phyloP scores from a whole-genome alignment of 2,329 filamentous ascomycete genomes.

The Lachnellula hyalina region DNA sequence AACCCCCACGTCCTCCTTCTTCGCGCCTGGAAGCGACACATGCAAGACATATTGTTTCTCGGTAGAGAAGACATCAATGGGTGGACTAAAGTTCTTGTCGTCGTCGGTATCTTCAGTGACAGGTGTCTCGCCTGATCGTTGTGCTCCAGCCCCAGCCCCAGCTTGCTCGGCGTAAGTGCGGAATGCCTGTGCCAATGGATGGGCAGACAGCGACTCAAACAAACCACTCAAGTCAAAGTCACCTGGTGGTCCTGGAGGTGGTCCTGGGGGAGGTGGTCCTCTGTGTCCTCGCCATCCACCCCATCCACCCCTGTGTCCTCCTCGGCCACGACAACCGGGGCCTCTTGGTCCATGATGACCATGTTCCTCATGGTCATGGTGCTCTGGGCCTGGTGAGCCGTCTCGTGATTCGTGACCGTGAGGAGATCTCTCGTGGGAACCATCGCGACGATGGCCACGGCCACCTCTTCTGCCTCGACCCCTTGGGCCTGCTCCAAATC shows the following conservation, averaged over 20 bases:
- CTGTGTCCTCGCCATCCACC: slow-evolving; percentile 13
- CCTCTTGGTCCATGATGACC: slow-evolving; percentile 2
- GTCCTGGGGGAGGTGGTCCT: slow-evolving; percentile 20
- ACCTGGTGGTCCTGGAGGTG: slow-evolving; percentile 15
- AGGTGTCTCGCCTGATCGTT: slow-evolving; percentile 20
- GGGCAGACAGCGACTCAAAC: slow-evolving; percentile 20
- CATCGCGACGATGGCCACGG: slow-evolving; percentile 15
- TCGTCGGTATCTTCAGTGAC: slow-evolving; percentile 23
- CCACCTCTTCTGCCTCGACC: slow-evolving; percentile 16
- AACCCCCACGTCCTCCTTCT: slow-evolving; percentile 72
- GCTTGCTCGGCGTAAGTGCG: slow-evolving; percentile 22
- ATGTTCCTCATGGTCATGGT: slow-evolving; percentile 10
- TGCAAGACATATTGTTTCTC: slow-evolving; percentile 62
- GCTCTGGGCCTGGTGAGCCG: slow-evolving; percentile 3
- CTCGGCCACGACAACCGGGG: slow-evolving; percentile 6
- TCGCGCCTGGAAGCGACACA: slow-evolving; percentile 68
- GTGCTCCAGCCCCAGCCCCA: slow-evolving; percentile 9
- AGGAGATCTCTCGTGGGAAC: slow-evolving; percentile 4
- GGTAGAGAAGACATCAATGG: slow-evolving; percentile 72
- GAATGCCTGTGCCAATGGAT: slow-evolving; percentile 29
- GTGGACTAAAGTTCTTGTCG: slow-evolving; percentile 50
- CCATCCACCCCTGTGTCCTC: slow-evolving; percentile 9
- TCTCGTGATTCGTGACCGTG: slow-evolving; percentile 6
- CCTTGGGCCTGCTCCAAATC: slow-evolving; percentile 15
- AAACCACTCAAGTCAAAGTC: slow-evolving; percentile 28